Percentiles rank a stretch among this genome's conserved stretches.
Evolutionary conservation across 345 rosid species (phyloP).

Genomic region (Salix viminalis): DNA sequence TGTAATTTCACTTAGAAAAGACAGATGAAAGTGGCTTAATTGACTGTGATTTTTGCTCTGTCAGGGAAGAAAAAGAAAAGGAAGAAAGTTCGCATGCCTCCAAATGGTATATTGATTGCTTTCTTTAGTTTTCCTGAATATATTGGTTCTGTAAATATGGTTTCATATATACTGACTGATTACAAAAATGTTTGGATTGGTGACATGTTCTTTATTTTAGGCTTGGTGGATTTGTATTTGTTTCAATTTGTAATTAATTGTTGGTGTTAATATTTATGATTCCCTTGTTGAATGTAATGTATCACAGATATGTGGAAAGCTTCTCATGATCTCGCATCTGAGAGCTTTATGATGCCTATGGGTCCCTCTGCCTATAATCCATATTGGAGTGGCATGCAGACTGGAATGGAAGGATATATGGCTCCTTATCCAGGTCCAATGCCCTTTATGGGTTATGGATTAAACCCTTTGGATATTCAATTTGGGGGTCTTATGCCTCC

Average conservation of each 20-base stretch:
- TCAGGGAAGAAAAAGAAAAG: conserved; percentile 80
- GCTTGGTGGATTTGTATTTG: not conserved
- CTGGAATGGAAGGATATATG: conserved; percentile 60
- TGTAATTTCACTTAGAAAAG: not conserved
- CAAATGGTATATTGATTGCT: conserved; percentile 37
- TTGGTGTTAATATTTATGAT: not conserved
- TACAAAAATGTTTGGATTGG: not conserved
- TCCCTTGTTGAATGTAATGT: conserved; percentile 13
- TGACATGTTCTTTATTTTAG: not conserved
- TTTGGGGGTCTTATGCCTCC: conserved; percentile 56
- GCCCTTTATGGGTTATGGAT: conserved; percentile 63
- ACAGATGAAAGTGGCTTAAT: not conserved
- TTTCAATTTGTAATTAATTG: not conserved
- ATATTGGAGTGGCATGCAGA: conserved; percentile 76
- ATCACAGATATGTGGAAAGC: conserved; percentile 67
- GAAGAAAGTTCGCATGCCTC: conserved; percentile 66
- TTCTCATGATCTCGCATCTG: conserved; percentile 56
- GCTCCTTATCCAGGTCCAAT: conserved; percentile 47
- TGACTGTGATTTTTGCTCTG: conserved; percentile 10
- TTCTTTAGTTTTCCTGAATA: not conserved
- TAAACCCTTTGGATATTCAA: conserved; percentile 58
- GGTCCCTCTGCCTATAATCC: conserved; percentile 66
- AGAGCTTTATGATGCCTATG: conserved; percentile 80
- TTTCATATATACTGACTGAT: not conserved
- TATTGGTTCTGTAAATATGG: not conserved